phyloP scores from a whole-genome alignment of 2,329 filamentous ascomycete species.

The Penicillium palitans region DNA sequence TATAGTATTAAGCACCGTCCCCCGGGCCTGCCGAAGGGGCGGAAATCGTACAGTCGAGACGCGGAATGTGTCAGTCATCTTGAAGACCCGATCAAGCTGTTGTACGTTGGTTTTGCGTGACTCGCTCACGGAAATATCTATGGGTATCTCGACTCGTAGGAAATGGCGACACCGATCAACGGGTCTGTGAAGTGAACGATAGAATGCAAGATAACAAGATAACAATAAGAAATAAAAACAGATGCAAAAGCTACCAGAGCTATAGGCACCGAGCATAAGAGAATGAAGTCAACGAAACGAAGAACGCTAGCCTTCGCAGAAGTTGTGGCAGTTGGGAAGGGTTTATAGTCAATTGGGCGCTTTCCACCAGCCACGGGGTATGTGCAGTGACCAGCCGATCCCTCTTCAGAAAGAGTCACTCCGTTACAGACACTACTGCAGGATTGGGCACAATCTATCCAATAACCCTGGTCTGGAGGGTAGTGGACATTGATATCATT shows the following conservation, averaged over 20 bases:
- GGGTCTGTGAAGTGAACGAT: slow-evolving; percentile 19
- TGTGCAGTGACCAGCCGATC: slow-evolving; percentile 18
- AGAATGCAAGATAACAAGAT: slow-evolving; percentile 18
- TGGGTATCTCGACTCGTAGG: slow-evolving; percentile 28
- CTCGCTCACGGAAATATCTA: slow-evolving; percentile 21
- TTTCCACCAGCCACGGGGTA: slow-evolving; percentile 21
- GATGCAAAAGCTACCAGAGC: slow-evolving; percentile 38
- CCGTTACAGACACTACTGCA: slow-evolving; percentile 37
- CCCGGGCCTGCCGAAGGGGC: slow-evolving; percentile 58
- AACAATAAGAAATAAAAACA: slow-evolving; percentile 28
- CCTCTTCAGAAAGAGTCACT: slow-evolving; percentile 15
- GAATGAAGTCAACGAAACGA: slow-evolving; percentile 28
- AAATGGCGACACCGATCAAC: slow-evolving; percentile 37
- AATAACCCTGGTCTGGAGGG: slow-evolving; percentile 12
- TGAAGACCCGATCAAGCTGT: slow-evolving; percentile 20
- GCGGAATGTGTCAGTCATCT: slow-evolving; percentile 51
- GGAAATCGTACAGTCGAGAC: slow-evolving; percentile 54
- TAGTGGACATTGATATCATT: slow-evolving; percentile 13
- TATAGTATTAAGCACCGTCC: slow-evolving; percentile 63
- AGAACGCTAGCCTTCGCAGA: slow-evolving; percentile 25
- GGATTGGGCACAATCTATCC: slow-evolving; percentile 28
- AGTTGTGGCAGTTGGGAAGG: slow-evolving; percentile 26
- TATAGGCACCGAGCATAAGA: slow-evolving; percentile 24
- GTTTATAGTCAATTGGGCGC: slow-evolving; percentile 33
- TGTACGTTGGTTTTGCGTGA: slow-evolving; percentile 32